Percentiles rank a stretch among this genome's conserved stretches.
Conservation (phyloP, 2,329 filamentous ascomycete genomes). For the Arthrinium puccinioides region DNA sequence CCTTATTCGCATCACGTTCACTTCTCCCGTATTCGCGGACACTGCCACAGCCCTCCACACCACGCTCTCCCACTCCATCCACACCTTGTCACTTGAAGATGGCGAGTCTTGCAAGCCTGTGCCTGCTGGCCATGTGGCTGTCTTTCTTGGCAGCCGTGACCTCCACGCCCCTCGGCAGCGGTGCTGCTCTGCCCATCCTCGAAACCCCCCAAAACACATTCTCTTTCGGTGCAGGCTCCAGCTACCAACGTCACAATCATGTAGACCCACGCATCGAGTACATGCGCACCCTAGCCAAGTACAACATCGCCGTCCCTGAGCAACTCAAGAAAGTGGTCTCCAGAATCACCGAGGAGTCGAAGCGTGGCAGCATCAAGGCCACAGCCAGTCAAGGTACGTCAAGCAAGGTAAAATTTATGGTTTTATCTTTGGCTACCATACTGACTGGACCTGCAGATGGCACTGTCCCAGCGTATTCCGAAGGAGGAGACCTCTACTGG, state of each 20-base stretch:
- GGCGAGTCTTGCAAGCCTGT: not conserved
- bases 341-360: not conserved
- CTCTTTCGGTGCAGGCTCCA: not conserved
- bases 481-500: constrained; percentile 35
- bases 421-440: too few relatives aligned
- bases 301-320: constrained; percentile 21
- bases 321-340: constrained; percentile 15
- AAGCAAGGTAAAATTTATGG: constrained; percentile 10
- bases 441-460: constrained; percentile 17
- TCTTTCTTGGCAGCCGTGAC: not conserved
- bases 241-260: constrained; percentile 4
- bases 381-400: constrained; percentile 9
- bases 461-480: constrained; percentile 24
- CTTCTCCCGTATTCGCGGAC: not conserved
- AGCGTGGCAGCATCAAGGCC: not conserved
- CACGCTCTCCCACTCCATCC: too few relatives aligned
- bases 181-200: too few relatives aligned
- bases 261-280: constrained; percentile 12
- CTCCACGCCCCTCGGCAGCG: not conserved
- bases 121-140: constrained; percentile 2
- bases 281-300: constrained; percentile 23
- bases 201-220: not conserved
- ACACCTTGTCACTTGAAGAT: too few relatives aligned
- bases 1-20: not conserved
- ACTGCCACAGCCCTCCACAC: too few relatives aligned